Evolutionary conservation across 768 basidiomycete genomes (phyloP).

Genomic region (Rossbeevera mucosa): DNA sequence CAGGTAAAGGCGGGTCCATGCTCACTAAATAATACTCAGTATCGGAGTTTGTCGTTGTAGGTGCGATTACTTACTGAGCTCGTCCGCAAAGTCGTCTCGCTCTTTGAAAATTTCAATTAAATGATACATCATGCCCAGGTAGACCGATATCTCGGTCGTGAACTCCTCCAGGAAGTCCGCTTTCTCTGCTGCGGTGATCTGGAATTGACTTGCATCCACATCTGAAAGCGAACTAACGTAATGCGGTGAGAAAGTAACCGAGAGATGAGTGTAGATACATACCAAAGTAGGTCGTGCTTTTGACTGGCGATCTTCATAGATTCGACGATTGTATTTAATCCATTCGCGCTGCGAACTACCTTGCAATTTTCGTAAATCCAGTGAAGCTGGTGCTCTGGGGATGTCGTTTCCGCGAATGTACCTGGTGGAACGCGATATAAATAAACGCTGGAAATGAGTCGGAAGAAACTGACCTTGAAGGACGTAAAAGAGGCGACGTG

Average conservation of each 20-base stretch:
- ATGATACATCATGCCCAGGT: slow-evolving; percentile 93
- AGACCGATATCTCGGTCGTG: slow-evolving; percentile 88
- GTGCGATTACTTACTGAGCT: slow-evolving; percentile 68
- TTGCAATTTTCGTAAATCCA: slow-evolving; percentile 96
- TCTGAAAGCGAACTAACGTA: slow-evolving; percentile 67
- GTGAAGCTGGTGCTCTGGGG: slow-evolving; percentile 91
- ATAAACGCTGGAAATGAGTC: neutral
- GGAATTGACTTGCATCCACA: slow-evolving; percentile 64
- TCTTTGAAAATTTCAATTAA: slow-evolving; percentile 90
- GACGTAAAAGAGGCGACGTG: slow-evolving; percentile 83
- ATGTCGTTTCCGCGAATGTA: slow-evolving; percentile 85
- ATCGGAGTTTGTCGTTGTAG: neutral
- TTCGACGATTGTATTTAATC: slow-evolving; percentile 75
- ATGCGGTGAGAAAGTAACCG: slow-evolving; percentile 1
- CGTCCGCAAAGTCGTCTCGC: slow-evolving; percentile 93
- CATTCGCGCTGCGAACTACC: slow-evolving; percentile 77
- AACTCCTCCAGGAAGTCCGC: slow-evolving; percentile 84
- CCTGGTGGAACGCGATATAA: slow-evolving; percentile 42
- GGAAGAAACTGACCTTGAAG: slow-evolving; percentile 64
- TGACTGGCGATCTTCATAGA: slow-evolving; percentile 87
- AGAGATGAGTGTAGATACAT: slow-evolving; percentile 8
- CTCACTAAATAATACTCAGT: slow-evolving; percentile 61
- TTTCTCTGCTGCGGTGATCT: slow-evolving; percentile 65
- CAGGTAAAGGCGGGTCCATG: slow-evolving; percentile 88
- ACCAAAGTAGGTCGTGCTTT: slow-evolving; percentile 84